phyloP scores from a whole-genome alignment of 768 basidiomycete genomes.

The Dioszegia aurantiaca region DNA sequence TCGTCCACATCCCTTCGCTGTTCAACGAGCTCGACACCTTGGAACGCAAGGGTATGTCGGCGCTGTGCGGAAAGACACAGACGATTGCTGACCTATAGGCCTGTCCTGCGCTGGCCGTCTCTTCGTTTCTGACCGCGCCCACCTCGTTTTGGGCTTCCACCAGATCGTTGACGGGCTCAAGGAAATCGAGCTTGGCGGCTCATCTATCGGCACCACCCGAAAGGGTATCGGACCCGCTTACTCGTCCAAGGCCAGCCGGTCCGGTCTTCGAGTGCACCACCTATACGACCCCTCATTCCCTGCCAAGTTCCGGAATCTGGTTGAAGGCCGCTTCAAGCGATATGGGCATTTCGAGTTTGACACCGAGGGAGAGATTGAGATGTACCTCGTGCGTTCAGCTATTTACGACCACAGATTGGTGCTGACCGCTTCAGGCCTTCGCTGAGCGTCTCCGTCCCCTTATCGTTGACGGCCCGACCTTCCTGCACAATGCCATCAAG shows the following conservation, averaged over 20 bases:
- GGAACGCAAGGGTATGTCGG: constrained; percentile 67
- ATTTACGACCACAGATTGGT: background rate
- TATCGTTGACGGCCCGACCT: constrained; percentile 82
- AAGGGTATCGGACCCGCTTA: constrained; percentile 98
- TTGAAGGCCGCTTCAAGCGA: constrained; percentile 95
- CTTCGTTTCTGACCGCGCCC: constrained; percentile 91
- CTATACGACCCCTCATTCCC: constrained; percentile 87
- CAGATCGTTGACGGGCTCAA: constrained; percentile 99
- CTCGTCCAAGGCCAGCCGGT: constrained; percentile 93
- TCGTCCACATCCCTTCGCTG: constrained; percentile 91
- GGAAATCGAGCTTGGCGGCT: constrained; percentile 89
- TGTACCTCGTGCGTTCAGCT: constrained; percentile 69
- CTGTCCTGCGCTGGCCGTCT: constrained; percentile 78
- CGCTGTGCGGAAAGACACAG: background rate
- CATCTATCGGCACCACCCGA: constrained; percentile 89
- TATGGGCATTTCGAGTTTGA: constrained; percentile 98
- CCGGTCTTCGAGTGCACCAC: constrained; percentile 93
- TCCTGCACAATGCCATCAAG: constrained; percentile 74
- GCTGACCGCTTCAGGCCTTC: constrained; percentile 61
- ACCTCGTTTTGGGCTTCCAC: constrained; percentile 98
- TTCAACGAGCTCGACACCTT: constrained; percentile 87
- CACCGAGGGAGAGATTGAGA: constrained; percentile 88
- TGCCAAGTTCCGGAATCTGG: constrained; percentile 85
- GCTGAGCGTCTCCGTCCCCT: constrained; percentile 81
- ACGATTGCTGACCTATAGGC: constrained; percentile 57